Base-by-base conservation (phyloP, 2,329 filamentous ascomycete genomes). In the Nemania sp. region DNA sequence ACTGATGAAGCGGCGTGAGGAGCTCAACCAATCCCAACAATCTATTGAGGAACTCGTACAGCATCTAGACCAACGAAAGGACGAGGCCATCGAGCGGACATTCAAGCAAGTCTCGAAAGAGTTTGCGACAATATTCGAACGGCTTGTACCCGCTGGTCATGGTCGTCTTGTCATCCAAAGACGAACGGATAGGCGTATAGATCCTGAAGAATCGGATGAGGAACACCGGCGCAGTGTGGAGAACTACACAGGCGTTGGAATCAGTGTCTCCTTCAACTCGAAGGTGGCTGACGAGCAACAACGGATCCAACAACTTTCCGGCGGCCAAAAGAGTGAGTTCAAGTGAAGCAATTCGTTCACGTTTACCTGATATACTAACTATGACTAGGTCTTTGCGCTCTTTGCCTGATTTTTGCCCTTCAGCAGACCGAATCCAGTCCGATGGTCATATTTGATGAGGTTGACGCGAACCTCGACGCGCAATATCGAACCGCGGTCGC, bases 401-500 rank as follows among this genome's bases (percentile, higher is more conserved):
- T 99, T n/a, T 96, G 95, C 46, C 86, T 99, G 53, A 96, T 99
- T 68, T 99, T 99, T 74, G 95, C 95, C n/a, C 96, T 99, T 68
- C 95, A 99, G 77, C 91, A 93, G 68, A 97, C 94, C 61, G 95
- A 99, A 74, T 95, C 94, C 10, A 96, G 94, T 46, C 95, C 95
- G 1, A 98, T 99, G 83, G 97, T 99, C 75, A 93, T 99, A 71
- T 99, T 99, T 70, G 95, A 99, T 75, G 95, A 99, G 77, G 97
- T 99, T 65, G 95, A 99, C 73, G 95, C 95, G 75, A 99, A 99
- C 74, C 85, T 99, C 21, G 95, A 99, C 75, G 93, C 95, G 1
- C 95, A 99, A 77, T 99, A 99, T 80, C 90, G 95, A 63, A 97
- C 95, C 1, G 94, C 95, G 1, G 95, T 99, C 11, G 95, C 95